Percentiles rank a stretch among this genome's conserved stretches.
Conservation (phyloP, 2,329 filamentous ascomycete species). For the Penicillium sp. region DNA sequence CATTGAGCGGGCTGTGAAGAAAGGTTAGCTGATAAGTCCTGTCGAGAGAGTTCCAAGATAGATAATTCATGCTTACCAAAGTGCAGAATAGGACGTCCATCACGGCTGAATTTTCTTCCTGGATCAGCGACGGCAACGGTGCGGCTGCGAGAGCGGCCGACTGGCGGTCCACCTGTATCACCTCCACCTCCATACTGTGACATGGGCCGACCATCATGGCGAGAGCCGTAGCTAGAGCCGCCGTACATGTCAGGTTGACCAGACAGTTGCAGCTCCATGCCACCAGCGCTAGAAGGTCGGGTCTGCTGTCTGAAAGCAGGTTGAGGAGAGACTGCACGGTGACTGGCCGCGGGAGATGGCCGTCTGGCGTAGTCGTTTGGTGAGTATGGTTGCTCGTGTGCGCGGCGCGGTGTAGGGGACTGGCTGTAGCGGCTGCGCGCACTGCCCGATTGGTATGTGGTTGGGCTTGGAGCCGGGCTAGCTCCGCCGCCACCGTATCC, state of each 20-base stretch:
- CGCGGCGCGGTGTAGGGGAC: conserved; percentile 40
- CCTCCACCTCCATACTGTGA: conserved; percentile 56
- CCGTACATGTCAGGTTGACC: conserved; percentile 59
- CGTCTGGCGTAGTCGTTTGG: conserved; percentile 47
- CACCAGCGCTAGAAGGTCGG: conserved; percentile 53
- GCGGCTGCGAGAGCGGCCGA: conserved; percentile 70
- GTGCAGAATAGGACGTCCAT: conserved; percentile 86
- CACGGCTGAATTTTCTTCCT: conserved; percentile 73
- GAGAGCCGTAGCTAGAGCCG: conserved; percentile 47
- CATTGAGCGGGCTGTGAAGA: conserved; percentile 75
- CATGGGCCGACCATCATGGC: conserved; percentile 52
- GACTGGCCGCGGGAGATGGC: conserved; percentile 41
- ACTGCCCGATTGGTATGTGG: conserved; percentile 50
- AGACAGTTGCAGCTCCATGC: conserved; percentile 72
- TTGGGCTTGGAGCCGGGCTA: conserved; percentile 44
- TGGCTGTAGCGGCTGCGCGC: conserved; percentile 45
- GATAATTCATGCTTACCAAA: conserved; percentile 72
- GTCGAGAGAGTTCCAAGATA: neutral
- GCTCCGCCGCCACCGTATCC: conserved; percentile 46
- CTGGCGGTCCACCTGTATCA: conserved; percentile 49
- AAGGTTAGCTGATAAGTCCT: conserved; percentile 21
- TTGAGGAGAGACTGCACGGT: conserved; percentile 56
- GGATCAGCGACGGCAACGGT: conserved; percentile 79
- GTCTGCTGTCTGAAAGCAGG: conserved; percentile 56
- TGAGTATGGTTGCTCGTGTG: conserved; percentile 47